Percentiles rank a stretch among this genome's conserved stretches.
These are phyloP conservation scores for Beta corolliflora DNA, from an alignment of 179 eudicot species.

Conservation along the genomic window DNA sequence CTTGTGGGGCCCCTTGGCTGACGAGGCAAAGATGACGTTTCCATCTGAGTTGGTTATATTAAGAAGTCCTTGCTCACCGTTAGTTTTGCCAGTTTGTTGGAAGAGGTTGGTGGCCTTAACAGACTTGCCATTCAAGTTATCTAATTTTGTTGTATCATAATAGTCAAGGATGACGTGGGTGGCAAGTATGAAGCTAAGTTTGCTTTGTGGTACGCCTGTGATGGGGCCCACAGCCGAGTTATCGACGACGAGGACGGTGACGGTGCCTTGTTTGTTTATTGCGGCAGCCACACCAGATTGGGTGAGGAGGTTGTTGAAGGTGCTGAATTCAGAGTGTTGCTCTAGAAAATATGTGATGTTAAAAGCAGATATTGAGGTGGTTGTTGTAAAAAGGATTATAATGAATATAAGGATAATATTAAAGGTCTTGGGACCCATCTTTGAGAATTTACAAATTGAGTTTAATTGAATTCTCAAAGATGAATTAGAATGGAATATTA, in stretches of 20 bases:
- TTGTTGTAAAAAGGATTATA: constrained; percentile 15
- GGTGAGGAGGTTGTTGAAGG: constrained; percentile 43
- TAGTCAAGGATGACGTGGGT: constrained; percentile 58
- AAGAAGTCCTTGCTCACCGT: constrained; percentile 41
- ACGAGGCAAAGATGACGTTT: constrained; percentile 37
- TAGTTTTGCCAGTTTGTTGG: constrained; percentile 50
- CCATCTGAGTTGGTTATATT: constrained; percentile 32
- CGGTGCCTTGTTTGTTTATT: constrained; percentile 43
- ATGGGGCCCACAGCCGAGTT: constrained; percentile 36
- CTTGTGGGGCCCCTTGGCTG: constrained; percentile 33
- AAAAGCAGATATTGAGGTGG: constrained; percentile 28
- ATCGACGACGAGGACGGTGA: constrained; percentile 58
- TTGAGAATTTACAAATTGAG: constrained; percentile 13
- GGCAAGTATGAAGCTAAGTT: constrained; percentile 29
- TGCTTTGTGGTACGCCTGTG: constrained; percentile 17
- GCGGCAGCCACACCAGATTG: constrained; percentile 38
- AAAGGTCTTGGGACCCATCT: constrained; percentile 32
- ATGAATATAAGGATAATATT: constrained; percentile 6
- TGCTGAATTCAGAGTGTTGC: constrained; percentile 33
- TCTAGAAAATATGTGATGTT: constrained; percentile 52
- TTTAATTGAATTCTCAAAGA: constrained; percentile 8
- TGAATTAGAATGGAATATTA: neutral
- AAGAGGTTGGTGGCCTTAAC: constrained; percentile 36
- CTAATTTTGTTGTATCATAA: constrained; percentile 41
- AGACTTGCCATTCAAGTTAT: constrained; percentile 19